phyloP scores from a whole-genome alignment of 345 rosid species.

The Dipteronia sinensis region DNA sequence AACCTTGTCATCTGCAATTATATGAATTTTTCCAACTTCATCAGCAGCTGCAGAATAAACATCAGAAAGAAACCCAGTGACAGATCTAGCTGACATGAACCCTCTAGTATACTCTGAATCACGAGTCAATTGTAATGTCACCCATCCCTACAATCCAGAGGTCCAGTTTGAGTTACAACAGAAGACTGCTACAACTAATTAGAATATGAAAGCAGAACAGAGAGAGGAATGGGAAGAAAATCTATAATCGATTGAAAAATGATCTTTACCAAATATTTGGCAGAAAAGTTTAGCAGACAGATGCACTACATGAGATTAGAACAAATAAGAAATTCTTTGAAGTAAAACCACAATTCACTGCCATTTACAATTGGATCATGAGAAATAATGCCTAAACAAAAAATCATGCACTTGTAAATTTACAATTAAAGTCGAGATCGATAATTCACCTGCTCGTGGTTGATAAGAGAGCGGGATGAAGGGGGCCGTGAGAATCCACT shows the following conservation, averaged over 20 bases:
- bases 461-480: slow-evolving; percentile 89
- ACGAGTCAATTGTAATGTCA: slow-evolving; percentile 79
- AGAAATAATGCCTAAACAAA: background rate
- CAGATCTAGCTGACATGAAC: slow-evolving; percentile 80
- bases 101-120: slow-evolving; percentile 72
- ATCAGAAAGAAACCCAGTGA: slow-evolving; percentile 90
- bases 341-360: background rate
- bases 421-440: background rate
- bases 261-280: background rate
- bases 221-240: background rate
- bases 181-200: background rate
- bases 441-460: slow-evolving; percentile 73
- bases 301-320: background rate
- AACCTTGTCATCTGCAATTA: slow-evolving; percentile 91
- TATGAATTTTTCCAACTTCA: slow-evolving; percentile 82
- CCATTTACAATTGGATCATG: background rate
- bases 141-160: slow-evolving; percentile 69
- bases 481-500: slow-evolving; percentile 95
- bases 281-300: background rate
- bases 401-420: background rate
- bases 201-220: background rate
- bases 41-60: slow-evolving; percentile 85
- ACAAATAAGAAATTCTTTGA: background rate
- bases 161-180: slow-evolving; percentile 17
- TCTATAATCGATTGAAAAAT: background rate